Conservation (phyloP, 441 rosid species). For the Euphorbia celastroides region DNA sequence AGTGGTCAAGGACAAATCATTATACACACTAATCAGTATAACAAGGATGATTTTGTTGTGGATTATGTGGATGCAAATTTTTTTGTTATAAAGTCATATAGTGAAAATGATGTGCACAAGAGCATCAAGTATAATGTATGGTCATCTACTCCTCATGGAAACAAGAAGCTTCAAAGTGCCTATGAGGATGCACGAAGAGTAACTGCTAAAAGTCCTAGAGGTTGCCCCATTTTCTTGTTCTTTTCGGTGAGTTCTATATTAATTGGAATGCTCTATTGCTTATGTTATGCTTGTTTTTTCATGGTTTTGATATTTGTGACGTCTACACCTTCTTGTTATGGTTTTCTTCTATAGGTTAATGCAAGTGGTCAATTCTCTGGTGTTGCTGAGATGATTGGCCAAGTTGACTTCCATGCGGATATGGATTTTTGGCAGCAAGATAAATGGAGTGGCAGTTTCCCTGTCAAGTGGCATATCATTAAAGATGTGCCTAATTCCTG, state of each 20-base stretch:
- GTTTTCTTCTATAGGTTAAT: constrained; percentile 50
- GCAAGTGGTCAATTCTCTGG: constrained; percentile 96
- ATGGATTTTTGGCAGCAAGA: constrained; percentile 98
- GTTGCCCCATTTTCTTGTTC: constrained; percentile 71
- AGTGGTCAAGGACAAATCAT: constrained; percentile 51
- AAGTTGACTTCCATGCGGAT: constrained; percentile 60
- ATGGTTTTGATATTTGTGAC: background rate
- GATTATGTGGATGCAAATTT: constrained; percentile 59
- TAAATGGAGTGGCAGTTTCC: constrained; percentile 88
- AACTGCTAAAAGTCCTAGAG: constrained; percentile 34
- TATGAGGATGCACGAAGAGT: constrained; percentile 71
- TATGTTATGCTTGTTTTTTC: background rate
- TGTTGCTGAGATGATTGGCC: constrained; percentile 83
- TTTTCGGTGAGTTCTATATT: constrained; percentile 65
- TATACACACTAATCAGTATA: constrained; percentile 55
- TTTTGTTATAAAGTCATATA: constrained; percentile 88
- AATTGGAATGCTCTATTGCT: background rate
- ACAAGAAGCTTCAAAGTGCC: constrained; percentile 78
- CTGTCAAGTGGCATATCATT: constrained; percentile 82
- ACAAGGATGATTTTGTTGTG: constrained; percentile 58
- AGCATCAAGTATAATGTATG: constrained; percentile 88
- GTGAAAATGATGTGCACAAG: constrained; percentile 96
- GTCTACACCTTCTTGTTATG: background rate
- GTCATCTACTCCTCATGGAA: constrained; percentile 93
- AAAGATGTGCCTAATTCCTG: constrained; percentile 74